Percentiles rank a stretch among this genome's conserved stretches.
Conservation (phyloP, 2,329 filamentous ascomycete genomes). For the Colletotrichum australisinense region DNA sequence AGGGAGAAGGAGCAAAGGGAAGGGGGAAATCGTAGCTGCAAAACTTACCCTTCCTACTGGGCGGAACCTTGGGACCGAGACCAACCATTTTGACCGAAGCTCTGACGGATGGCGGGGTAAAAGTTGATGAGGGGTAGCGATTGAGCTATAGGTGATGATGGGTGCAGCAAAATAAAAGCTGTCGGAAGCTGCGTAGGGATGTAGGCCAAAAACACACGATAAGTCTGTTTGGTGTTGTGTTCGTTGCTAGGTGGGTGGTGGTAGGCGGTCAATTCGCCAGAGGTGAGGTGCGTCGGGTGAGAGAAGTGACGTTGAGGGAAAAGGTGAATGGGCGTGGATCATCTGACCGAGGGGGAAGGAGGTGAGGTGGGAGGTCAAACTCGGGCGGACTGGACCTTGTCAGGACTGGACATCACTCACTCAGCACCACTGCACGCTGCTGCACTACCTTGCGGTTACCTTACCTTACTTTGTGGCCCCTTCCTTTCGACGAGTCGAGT, state of each 20-base stretch:
- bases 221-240: background rate
- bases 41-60: constrained; percentile 75
- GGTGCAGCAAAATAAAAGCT: background rate
- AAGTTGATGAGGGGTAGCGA: constrained; percentile 33
- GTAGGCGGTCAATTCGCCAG: constrained; percentile 5
- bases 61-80: constrained; percentile 61
- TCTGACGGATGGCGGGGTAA: constrained; percentile 44
- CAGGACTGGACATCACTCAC: constrained; percentile 17
- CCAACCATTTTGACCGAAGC: constrained; percentile 58
- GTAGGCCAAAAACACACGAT: background rate
- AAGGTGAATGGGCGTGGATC: constrained; percentile 32
- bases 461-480: constrained; percentile 18
- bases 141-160: background rate
- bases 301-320: constrained; percentile 31
- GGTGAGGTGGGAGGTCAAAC: constrained; percentile 8
- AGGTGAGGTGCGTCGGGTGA: constrained; percentile 11
- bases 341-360: constrained; percentile 27
- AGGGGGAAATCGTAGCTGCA: constrained; percentile 27
- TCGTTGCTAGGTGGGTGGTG: background rate
- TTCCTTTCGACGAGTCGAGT: constrained; percentile 4
- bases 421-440: constrained; percentile 10
- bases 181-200: background rate
- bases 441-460: background rate
- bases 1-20: constrained; percentile 16
- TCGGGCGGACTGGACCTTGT: constrained; percentile 14